Evolutionary conservation across 75 land plant species (phyloP).

Genomic region (Pinus tabuliformis): DNA sequence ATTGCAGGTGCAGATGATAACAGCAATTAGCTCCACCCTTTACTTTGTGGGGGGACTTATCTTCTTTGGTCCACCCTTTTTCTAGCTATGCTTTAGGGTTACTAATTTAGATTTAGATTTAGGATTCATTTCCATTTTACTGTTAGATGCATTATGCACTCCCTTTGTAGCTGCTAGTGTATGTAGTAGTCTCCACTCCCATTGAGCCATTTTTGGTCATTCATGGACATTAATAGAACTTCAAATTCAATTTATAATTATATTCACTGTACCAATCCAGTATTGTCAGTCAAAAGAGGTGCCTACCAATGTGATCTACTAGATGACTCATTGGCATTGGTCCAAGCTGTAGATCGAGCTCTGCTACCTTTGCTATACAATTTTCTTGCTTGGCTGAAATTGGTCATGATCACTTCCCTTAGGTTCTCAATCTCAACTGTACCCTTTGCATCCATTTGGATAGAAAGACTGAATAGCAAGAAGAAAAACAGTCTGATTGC

Average conservation of each 20-base stretch:
- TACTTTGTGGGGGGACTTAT: not conserved
- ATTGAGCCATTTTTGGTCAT: too few species aligned
- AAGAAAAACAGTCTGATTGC: not conserved
- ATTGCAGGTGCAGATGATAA: not conserved
- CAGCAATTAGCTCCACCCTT: not conserved
- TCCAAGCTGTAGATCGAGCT: constrained; percentile 60
- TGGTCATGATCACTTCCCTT: constrained; percentile 29
- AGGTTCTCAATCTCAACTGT: constrained; percentile 63
- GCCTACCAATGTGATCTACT: constrained; percentile 84
- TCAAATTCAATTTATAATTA: too few species aligned
- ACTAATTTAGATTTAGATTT: not conserved
- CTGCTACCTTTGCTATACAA: constrained; percentile 48
- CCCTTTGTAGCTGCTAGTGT: too few species aligned
- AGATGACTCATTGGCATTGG: constrained; percentile 53
- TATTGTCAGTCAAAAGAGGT: not conserved
- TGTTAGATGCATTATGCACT: too few species aligned
- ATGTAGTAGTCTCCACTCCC: too few species aligned
- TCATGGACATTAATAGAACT: too few species aligned
- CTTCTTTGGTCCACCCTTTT: not conserved
- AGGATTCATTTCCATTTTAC: not conserved
- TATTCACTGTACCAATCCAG: not conserved
- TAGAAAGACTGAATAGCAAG: constrained; percentile 38
- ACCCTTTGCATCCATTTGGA: constrained; percentile 59
- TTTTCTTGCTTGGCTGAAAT: constrained; percentile 43
- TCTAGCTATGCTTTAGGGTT: not conserved